phyloP scores from a whole-genome alignment of 75 land plant genomes.

The Adiantum capillusveneris region DNA sequence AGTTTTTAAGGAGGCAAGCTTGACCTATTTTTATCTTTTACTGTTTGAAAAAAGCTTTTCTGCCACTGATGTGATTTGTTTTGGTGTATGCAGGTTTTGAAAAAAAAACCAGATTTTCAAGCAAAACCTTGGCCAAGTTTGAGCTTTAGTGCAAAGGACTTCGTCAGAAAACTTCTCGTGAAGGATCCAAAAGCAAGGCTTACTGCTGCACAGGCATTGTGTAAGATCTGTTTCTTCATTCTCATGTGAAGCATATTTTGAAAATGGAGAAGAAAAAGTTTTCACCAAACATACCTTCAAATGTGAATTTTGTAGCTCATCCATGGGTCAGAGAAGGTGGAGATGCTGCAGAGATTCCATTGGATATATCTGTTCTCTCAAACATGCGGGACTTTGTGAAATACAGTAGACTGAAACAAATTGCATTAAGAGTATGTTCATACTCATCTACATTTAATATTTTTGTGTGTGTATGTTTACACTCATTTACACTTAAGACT shows the following conservation, averaged over 20 bases:
- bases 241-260: not conserved
- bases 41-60: not conserved
- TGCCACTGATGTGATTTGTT: not conserved
- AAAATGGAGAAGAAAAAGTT: not conserved
- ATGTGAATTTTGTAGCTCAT: slow-evolving; percentile 14
- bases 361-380: slow-evolving; percentile 28
- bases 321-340: slow-evolving; percentile 34
- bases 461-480: too few relatives aligned
- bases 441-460: too few relatives aligned
- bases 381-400: slow-evolving; percentile 33
- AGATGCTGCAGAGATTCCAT: slow-evolving; percentile 24
- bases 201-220: slow-evolving; percentile 94
- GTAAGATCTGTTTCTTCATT: slow-evolving; percentile 30
- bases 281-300: not conserved
- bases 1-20: slow-evolving; percentile 79
- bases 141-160: slow-evolving; percentile 78
- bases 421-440: slow-evolving; percentile 26
- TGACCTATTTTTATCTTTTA: not conserved
- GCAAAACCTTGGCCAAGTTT: slow-evolving; percentile 87
- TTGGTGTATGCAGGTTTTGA: slow-evolving; percentile 48
- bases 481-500: too few relatives aligned
- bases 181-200: slow-evolving; percentile 87
- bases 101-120: slow-evolving; percentile 82
- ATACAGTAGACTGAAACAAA: slow-evolving; percentile 25
- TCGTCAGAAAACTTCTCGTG: slow-evolving; percentile 73